A percentile compares a stretch with the other conserved stretches of the same genome.
These are phyloP conservation scores for Torulaspora globosa DNA, from an alignment of 1,139 yeast genomes.

Conservation along the genomic window DNA sequence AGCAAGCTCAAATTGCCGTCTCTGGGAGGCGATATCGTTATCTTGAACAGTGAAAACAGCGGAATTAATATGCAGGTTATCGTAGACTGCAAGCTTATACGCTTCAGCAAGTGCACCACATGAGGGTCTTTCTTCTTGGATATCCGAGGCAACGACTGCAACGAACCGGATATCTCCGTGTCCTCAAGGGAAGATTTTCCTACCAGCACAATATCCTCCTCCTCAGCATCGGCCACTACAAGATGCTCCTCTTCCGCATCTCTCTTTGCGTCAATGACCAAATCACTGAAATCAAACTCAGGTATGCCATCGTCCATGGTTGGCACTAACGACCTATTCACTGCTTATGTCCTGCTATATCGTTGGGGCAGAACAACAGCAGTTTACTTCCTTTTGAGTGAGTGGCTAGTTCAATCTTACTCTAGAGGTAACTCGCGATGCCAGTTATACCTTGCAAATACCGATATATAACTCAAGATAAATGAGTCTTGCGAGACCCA, in stretches of 20 bases:
- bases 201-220: conserved; percentile 1
- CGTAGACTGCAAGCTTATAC: conserved; percentile 25
- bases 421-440: neutral
- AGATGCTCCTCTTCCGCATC: conserved; percentile 12
- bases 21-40: conserved; percentile 23
- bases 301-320: conserved; percentile 23
- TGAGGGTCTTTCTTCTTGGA: conserved; percentile 25
- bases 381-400: neutral
- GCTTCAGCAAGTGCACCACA: conserved; percentile 26
- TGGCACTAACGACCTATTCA: neutral
- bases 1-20: conserved; percentile 23
- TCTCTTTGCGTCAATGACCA: conserved; percentile 11
- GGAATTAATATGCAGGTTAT: conserved; percentile 27
- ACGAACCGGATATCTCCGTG: neutral
- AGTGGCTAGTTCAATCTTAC: neutral
- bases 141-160: conserved; percentile 3
- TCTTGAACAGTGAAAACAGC: conserved; percentile 18
- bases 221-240: conserved; percentile 8
- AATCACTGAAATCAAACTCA: conserved; percentile 24
- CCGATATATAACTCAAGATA: neutral
- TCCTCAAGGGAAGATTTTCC: neutral
- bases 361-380: neutral
- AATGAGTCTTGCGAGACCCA: neutral
- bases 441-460: conserved; percentile 4
- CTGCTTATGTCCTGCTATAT: neutral